These are phyloP conservation scores for Actinomortierella wolfii DNA, from an alignment of 371 early-diverging fungal genomes.

Conservation along the genomic window DNA sequence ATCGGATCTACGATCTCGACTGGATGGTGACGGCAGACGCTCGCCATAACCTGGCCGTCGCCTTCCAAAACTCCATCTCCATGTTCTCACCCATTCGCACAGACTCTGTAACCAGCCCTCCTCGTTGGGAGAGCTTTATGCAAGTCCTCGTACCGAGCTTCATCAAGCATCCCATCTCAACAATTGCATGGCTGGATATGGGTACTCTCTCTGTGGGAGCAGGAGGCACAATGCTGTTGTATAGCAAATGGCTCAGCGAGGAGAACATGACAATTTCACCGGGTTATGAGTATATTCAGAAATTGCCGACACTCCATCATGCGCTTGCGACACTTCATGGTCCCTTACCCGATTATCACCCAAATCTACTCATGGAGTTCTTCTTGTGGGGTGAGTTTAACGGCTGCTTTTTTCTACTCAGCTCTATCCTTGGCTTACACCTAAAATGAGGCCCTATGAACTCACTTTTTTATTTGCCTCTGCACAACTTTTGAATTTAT, in stretches of 20 bases:
- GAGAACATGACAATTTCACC: constrained; percentile 43
- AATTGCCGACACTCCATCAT: constrained; percentile 62
- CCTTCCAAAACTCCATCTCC: constrained; percentile 35
- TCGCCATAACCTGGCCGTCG: constrained; percentile 71
- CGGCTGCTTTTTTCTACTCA: constrained; percentile 1
- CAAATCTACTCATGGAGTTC: constrained; percentile 73
- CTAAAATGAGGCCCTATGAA: not conserved
- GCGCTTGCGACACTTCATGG: constrained; percentile 59
- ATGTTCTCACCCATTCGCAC: constrained; percentile 41
- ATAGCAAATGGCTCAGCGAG: constrained; percentile 71
- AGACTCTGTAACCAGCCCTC: constrained; percentile 33
- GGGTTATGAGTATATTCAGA: constrained; percentile 42
- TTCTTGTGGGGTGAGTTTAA: constrained; percentile 70
- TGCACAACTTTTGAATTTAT: constrained; percentile 2
- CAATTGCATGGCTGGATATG: constrained; percentile 68
- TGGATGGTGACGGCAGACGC: constrained; percentile 80
- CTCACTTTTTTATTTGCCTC: not conserved
- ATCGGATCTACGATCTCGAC: constrained; percentile 58
- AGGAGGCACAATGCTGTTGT: constrained; percentile 59
- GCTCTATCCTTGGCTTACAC: not conserved
- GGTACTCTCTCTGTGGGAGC: constrained; percentile 69
- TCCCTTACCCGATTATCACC: constrained; percentile 78
- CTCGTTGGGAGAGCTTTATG: constrained; percentile 29
- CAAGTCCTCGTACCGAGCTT: constrained; percentile 23
- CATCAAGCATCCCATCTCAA: constrained; percentile 48